Evolutionary conservation across 768 basidiomycete species (phyloP).

Genomic region (Leccinum subtestaceum): DNA sequence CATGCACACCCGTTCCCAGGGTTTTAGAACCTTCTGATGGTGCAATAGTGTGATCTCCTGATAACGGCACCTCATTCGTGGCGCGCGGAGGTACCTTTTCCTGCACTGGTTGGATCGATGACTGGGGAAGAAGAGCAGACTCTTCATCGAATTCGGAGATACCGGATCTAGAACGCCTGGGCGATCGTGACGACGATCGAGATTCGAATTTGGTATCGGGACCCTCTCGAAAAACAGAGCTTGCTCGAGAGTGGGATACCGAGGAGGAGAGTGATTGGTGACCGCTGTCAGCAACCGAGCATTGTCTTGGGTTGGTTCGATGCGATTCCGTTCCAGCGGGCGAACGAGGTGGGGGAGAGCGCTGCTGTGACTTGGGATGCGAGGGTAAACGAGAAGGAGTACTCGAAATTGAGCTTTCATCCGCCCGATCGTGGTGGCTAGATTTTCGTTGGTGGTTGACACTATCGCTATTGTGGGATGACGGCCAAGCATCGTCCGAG

Average conservation of each 20-base stretch:
- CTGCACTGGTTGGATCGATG: constrained; percentile 33
- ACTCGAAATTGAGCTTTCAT: constrained; percentile 33
- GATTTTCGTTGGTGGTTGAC: constrained; percentile 23
- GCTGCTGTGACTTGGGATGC: constrained; percentile 17
- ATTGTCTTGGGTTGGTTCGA: constrained; percentile 2
- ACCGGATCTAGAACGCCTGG: constrained; percentile 29
- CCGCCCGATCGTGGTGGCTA: constrained; percentile 24
- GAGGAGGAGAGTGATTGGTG: constrained; percentile 21
- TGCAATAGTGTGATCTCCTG: constrained; percentile 9
- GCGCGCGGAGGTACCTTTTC: constrained; percentile 30
- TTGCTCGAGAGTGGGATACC: constrained; percentile 23
- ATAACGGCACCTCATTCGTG: constrained; percentile 13
- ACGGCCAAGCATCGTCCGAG: constrained; percentile 33
- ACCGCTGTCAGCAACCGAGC: constrained; percentile 8
- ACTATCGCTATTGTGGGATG: constrained; percentile 32
- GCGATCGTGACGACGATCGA: constrained; percentile 56
- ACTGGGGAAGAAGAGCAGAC: constrained; percentile 17
- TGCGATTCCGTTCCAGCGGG: constrained; percentile 5
- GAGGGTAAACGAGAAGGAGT: constrained; percentile 30
- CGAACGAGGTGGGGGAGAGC: constrained; percentile 25
- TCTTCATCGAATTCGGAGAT: constrained; percentile 26
- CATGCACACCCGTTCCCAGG: constrained; percentile 18
- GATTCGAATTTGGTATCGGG: constrained; percentile 37
- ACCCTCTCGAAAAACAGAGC: constrained; percentile 31
- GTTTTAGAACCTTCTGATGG: constrained; percentile 18